Evolutionary conservation across 345 rosid genomes (phyloP), one percentile per base, ranked within the genome.

Genomic region (Schrenkiella parvula): DNA sequence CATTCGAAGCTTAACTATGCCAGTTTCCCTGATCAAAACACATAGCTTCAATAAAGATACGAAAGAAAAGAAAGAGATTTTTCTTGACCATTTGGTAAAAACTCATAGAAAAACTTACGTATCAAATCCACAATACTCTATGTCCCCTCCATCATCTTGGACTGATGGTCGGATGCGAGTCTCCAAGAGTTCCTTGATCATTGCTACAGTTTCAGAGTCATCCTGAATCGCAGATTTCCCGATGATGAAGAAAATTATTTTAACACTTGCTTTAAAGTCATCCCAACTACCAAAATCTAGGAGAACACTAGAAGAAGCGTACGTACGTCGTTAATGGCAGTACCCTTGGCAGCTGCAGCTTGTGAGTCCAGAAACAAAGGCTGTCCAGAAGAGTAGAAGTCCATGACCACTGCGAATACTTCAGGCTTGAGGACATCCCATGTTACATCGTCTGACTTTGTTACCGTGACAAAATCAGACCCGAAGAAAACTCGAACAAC

Each of bases 131-230:
- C 88, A 77, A 79, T 88, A 95, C 71, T 88, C 97, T 0, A 91
- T 95, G 75, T 95, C 99, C 47, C 99, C 96, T 64, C 99, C 99
- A 80, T 95, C 98, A 74, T 95, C 98, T 82, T 95, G 99, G 69
- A 95, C 99, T 6, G 98, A 91, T 35, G 99, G 98, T 50, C 99
- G 84, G 57, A 95, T 91, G 23, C 98, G 97, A 44, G 99, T 91
- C 82, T 95, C 99, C 72, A 95, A 74, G 62, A 95, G 83, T 71
- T 95, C 99, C 84, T 95, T 89, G 74, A 95, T 95, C 99, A 95
- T 95, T 46, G 96, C 96, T 75, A 95, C 93, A 60, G 83, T 89
- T 78, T 95, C 99, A 8, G 99, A 95, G 80, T 95, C 99, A 80
- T 89, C 98, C 99, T 95, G 84, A 70, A 70, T 10, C 34, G 35